A percentile compares a stretch with the other conserved stretches of the same genome.
These are phyloP conservation scores for Suillus alpinus DNA, from an alignment of 768 basidiomycete species.

Conservation along the genomic window DNA sequence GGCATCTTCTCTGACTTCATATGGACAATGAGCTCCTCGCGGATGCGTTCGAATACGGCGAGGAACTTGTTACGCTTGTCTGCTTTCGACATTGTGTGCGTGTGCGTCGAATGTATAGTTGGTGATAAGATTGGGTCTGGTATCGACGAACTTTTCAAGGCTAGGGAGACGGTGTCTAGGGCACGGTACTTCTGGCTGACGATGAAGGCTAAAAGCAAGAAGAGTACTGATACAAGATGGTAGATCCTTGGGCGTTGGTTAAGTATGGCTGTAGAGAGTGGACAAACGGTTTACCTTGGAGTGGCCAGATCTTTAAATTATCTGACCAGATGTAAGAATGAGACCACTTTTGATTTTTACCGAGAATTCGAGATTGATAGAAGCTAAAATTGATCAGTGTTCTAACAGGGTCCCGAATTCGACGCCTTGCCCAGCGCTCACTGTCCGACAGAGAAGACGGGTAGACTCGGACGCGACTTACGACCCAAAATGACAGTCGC, in stretches of 20 bases:
- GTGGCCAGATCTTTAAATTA: neutral
- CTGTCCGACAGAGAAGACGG: neutral
- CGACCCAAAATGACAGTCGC: neutral
- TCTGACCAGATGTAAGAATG: neutral
- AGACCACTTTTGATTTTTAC: slow-evolving; percentile 2
- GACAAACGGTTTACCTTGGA: neutral
- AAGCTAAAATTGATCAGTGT: neutral
- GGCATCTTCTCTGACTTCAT: slow-evolving; percentile 77
- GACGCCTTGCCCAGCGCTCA: neutral
- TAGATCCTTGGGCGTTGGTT: neutral
- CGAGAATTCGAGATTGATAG: neutral
- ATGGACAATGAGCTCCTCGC: slow-evolving; percentile 73
- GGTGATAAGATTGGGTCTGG: neutral
- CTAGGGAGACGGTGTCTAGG: neutral
- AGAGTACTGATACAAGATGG: neutral
- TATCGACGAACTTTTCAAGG: neutral
- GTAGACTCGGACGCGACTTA: neutral
- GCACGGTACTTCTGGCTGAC: neutral
- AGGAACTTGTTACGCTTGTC: slow-evolving; percentile 64
- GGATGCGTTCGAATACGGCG: slow-evolving; percentile 65
- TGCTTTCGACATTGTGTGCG: slow-evolving; percentile 29
- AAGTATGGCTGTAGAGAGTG: neutral
- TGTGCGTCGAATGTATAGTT: neutral
- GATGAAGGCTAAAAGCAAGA: neutral
- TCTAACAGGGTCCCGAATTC: neutral